Conservation (phyloP, 139 green algal genomes). For the Picochlorum costavermella region DNA sequence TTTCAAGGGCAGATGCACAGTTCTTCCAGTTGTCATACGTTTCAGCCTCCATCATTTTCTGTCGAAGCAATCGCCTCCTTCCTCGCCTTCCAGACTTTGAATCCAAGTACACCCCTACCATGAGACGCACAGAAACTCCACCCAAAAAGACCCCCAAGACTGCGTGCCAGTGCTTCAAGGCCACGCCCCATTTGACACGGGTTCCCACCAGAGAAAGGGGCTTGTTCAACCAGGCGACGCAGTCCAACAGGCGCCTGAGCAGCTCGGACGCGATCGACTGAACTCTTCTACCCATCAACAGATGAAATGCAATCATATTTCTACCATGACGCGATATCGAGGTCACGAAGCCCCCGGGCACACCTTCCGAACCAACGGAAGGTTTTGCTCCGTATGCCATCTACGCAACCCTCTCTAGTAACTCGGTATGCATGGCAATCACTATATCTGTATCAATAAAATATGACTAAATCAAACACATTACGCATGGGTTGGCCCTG, state of each 20-base stretch:
- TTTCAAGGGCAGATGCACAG: neutral
- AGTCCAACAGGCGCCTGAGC: neutral
- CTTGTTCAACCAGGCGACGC: constrained; percentile 18
- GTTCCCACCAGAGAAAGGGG: neutral
- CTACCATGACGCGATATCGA: too few relatives aligned
- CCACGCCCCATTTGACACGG: neutral
- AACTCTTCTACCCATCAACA: constrained; percentile 20
- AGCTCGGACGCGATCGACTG: constrained; percentile 14
- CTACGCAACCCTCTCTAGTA: too few relatives aligned
- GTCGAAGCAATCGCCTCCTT: constrained; percentile 1
- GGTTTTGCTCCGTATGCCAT: too few relatives aligned
- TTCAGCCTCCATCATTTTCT: neutral
- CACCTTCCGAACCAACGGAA: too few relatives aligned
- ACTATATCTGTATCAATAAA: too few relatives aligned
- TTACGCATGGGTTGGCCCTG: too few relatives aligned
- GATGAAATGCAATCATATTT: constrained; percentile 8
- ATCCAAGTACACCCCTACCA: constrained; percentile 4
- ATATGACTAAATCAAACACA: too few relatives aligned
- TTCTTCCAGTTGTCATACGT: neutral
- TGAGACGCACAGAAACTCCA: constrained; percentile 8
- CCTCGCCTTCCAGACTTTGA: neutral
- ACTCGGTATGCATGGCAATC: too few relatives aligned
- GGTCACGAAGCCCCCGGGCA: too few relatives aligned
- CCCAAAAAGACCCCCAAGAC: neutral
- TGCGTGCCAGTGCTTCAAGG: constrained; percentile 16